Base-by-base conservation (phyloP, 1,284 basidiomycete genomes). In the Malassezia slooffiae region DNA sequence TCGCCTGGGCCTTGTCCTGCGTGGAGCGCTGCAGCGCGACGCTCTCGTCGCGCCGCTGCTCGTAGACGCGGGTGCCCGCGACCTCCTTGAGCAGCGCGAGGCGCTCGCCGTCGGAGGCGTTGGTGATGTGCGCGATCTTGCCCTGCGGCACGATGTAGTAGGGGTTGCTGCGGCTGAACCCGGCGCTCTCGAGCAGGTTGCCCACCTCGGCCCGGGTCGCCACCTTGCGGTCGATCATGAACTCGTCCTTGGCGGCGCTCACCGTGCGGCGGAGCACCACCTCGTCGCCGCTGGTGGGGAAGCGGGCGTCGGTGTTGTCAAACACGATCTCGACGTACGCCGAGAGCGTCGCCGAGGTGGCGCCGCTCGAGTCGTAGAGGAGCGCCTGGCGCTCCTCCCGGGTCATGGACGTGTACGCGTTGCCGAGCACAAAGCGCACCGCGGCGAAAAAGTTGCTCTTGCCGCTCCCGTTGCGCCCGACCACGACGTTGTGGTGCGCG, bases 81-180 rank as follows among this genome's bases (percentile, higher is more conserved):
- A 99, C 91, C 70, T 99, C 93, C 67, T 99, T 97, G 38, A 99
- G 76, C 13, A 97, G 76, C 1, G 85, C 81, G 4, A 99, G 77
- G 2, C 93, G 80, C 70, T 99, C 91, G 51, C 83, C 80, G 63
- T 99, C 93, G 70, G 93, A 93, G 28, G 91, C 90, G 57, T 97
- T 97, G 5, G 93, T 97, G 13, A 99, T 75, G 23, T 86, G 82
- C 0, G 91, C 96, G 61, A 99, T 96, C 83, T 91, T 76, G 47
- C 91, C 91, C 74, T 97, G 91, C 0, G 91, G 91, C 0, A 97
- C 91, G 54, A 99, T 99, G 67, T 97, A 99, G 72, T 97, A 99
- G 0, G 93, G 93, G 62, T 97, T 97, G 27, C 84, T 85, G 67
- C 87, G 83, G 70, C 85, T 89, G 74, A 99, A 99, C 2, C 93